phyloP scores from a whole-genome alignment of 805 yeast species.

The Pichia occidentalis region DNA sequence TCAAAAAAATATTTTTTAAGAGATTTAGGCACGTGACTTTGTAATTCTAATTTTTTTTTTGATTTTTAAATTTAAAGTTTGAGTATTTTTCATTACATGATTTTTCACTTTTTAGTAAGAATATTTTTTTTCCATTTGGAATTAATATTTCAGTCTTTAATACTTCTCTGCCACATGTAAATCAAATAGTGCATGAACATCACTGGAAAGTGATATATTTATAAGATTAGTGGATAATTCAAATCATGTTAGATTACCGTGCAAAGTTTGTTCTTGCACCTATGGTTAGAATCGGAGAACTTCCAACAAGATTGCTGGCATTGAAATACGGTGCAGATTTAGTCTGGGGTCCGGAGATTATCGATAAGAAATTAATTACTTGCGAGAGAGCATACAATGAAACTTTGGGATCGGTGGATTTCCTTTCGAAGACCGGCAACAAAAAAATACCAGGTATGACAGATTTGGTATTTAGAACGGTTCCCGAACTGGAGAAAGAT shows the following conservation, averaged over 20 bases:
- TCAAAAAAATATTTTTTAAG: no score
- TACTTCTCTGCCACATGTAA: no score
- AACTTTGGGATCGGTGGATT: conserved; percentile 55
- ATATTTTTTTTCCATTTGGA: neutral
- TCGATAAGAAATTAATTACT: conserved; percentile 74
- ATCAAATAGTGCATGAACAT: no score
- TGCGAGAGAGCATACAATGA: conserved; percentile 61
- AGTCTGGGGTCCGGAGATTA: conserved; percentile 95
- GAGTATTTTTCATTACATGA: no score
- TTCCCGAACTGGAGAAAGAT: conserved; percentile 52
- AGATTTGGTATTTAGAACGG: conserved; percentile 62
- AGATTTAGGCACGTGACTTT: no score
- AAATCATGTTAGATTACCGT: conserved; percentile 65
- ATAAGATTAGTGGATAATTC: no score
- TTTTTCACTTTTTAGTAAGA: no score
- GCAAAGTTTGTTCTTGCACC: conserved; percentile 89
- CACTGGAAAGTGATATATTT: no score
- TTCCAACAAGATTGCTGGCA: conserved; percentile 80
- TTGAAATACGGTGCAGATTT: conserved; percentile 84
- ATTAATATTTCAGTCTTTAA: no score
- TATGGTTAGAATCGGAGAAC: conserved; percentile 94
- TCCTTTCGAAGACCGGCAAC: conserved; percentile 35
- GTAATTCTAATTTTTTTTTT: no score
- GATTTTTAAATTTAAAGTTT: no score
- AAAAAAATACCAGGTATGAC: conserved; percentile 41